These are phyloP conservation scores for Ceratonia siliqua DNA, from an alignment of 306 rosid species.

Conservation along the genomic window DNA sequence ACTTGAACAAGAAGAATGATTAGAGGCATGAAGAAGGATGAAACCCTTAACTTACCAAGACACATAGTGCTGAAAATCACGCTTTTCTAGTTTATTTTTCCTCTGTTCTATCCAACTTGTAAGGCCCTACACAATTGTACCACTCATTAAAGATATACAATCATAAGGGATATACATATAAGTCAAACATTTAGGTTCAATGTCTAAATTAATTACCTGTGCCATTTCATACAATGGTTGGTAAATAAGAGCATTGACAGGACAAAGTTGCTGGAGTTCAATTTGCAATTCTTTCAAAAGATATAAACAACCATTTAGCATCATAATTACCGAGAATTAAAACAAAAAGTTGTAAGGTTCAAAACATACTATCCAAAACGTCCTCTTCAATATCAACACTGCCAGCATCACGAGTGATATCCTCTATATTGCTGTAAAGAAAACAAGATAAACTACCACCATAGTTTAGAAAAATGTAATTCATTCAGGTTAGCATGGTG, in stretches of 20 bases:
- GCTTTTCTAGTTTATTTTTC: slow-evolving; percentile 67
- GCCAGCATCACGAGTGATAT: slow-evolving; percentile 89
- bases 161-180: slow-evolving; percentile 15
- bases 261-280: slow-evolving; percentile 76
- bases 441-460: background rate
- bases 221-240: slow-evolving; percentile 83
- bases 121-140: slow-evolving; percentile 61
- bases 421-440: slow-evolving; percentile 90
- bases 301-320: slow-evolving; percentile 37
- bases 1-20: slow-evolving; percentile 12
- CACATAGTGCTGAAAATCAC: slow-evolving; percentile 82
- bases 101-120: slow-evolving; percentile 79
- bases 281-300: slow-evolving; percentile 65
- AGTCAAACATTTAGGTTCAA: slow-evolving; percentile 31
- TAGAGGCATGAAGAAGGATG: slow-evolving; percentile 7
- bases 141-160: slow-evolving; percentile 28
- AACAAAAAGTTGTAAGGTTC: slow-evolving; percentile 34
- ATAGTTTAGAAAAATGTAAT: slow-evolving; percentile 1
- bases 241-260: slow-evolving; percentile 56
- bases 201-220: slow-evolving; percentile 56
- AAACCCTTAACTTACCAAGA: slow-evolving; percentile 63
- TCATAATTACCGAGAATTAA: slow-evolving; percentile 14
- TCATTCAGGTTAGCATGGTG: background rate
- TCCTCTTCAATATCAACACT: slow-evolving; percentile 87
- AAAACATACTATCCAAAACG: slow-evolving; percentile 70